Evolutionary conservation across 495 filamentous ascomycete genomes (phyloP), one percentile per base, ranked within the genome.

Genomic region (Friedmanniomyces simplex): DNA sequence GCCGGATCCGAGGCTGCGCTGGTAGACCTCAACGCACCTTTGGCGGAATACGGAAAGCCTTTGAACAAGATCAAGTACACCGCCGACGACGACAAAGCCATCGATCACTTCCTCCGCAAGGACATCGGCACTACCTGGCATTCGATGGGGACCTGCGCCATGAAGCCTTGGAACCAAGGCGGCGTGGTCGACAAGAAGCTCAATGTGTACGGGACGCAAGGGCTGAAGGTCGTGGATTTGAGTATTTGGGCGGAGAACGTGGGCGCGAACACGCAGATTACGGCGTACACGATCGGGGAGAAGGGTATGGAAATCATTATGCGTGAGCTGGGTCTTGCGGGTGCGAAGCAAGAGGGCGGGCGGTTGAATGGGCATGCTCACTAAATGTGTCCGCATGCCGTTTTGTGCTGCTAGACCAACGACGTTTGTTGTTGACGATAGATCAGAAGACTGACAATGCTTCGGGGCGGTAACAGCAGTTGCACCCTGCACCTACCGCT

Each of bases 261-360:
- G 1, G 79, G 56, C n/a, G 77, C 77, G 12, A 85, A 85, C 62
- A 83, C 81, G 4, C 74, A 76, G 50, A 82, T 80, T 57, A 80
- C 77, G 1, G 81, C 81, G 0, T 63, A 83, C 57, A 60, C 74
- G 45, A 67, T 84, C 39, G 81, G 79, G 8, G 81, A 84, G 68
- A 84, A 79, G 70, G 80, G 73, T n/a, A 80, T 81, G 0, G 73
- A 76, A 37, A 76, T 85, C 25, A 71, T 80, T 62, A 73, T 74
- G 1, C 62, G 70, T 59, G 73, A 83, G 58, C 64, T 82, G 20
- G 74, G 75, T 12, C 14, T 52, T 52, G 34, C 34, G 8, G 16
- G 34, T 8, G 8, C 34, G 16, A 37, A 37, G 34, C 34, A 37
- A 16, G 34, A 37, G 16, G 34, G 34, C 34, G 34, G 34, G 34